Conservation (phyloP, 2,329 filamentous ascomycete species). For the Leptodontidium sp. region DNA sequence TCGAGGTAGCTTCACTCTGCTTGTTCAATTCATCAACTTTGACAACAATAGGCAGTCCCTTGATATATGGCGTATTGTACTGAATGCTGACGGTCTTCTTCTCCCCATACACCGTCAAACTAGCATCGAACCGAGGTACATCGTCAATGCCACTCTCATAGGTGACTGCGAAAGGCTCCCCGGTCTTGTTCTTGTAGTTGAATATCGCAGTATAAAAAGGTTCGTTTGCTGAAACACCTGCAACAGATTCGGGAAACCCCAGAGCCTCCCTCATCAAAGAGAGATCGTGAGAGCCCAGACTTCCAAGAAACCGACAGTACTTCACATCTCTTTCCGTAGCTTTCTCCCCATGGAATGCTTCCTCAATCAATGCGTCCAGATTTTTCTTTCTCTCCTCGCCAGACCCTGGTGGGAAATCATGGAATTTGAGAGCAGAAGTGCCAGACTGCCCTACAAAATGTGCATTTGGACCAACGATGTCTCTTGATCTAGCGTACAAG, state of each 20-base stretch:
- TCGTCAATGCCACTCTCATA: conserved; percentile 65
- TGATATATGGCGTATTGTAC: conserved; percentile 66
- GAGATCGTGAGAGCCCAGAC: conserved; percentile 62
- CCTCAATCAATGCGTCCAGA: conserved; percentile 39
- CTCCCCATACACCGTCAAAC: conserved; percentile 60
- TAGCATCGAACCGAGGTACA: conserved; percentile 61
- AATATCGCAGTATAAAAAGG: conserved; percentile 56
- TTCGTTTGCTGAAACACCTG: conserved; percentile 53
- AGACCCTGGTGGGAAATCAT: conserved; percentile 50
- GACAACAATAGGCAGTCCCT: conserved; percentile 56
- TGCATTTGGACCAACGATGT: conserved; percentile 63
- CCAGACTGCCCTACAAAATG: conserved; percentile 57
- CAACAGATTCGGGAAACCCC: conserved; percentile 56
- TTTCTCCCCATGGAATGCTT: conserved; percentile 47
- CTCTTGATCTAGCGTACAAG: conserved; percentile 60
- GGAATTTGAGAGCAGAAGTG: conserved; percentile 54
- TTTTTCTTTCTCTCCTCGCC: conserved; percentile 36
- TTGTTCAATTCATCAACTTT: conserved; percentile 54
- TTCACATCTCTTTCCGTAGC: conserved; percentile 43
- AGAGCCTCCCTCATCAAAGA: conserved; percentile 62
- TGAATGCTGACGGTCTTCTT: conserved; percentile 62
- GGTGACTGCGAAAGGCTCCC: conserved; percentile 55
- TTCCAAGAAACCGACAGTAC: conserved; percentile 54
- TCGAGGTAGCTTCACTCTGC: conserved; percentile 52
- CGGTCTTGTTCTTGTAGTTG: conserved; percentile 49